Evolutionary conservation across 2,329 filamentous ascomycete genomes (phyloP), one percentile per base, ranked within the genome.

Genomic region (Basipetospora sp.): DNA sequence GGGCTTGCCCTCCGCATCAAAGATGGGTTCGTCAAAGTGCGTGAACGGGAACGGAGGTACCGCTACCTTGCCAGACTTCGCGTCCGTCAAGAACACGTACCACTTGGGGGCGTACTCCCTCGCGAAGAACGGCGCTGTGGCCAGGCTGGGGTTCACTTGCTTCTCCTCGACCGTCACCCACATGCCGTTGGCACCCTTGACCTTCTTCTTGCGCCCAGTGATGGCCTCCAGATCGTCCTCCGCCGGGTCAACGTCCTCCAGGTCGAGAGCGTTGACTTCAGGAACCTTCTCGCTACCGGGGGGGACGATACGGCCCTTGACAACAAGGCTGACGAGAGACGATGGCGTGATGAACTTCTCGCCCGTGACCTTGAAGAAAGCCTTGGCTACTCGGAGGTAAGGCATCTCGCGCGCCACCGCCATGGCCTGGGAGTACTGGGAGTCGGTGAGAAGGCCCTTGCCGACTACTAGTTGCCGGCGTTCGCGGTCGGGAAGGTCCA

Each of bases 351-450:
- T 84, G 56, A 80, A 81, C 47, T 81, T 83, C 62, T 98, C 92
- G 53, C 90, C 90, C 37, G 85, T 79, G 32, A 98, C 92, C 67
- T 98, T 98, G 75, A 98, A 98, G 62, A 94, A 98, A 6, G 86
- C 84, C 62, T 86, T 92, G 52, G 85, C 84, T 9, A 98, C 76
- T 41, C 81, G 73, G 39, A 98, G 68, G 45, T 76, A 73, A 2
- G 90, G 90, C 19, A 98, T 69, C 59, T 94, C 84, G 48, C 76
- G 75, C 19, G 86, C 87, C 20, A 94, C 80, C 33, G 62, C 60
- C 42, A 94, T 67, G 27, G 80, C 81, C 30, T 77, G 71, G 45
- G 74, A 65, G 59, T 94, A 94, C 56, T 94, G 75, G 42, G 72
- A 59, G 47, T 85, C 77, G 4, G 71, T 77, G 27, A 98, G 63